Evolutionary conservation across 2,329 filamentous ascomycete species (phyloP), one percentile per base, ranked within the genome.

Genomic region (Fonsecaea monophora): DNA sequence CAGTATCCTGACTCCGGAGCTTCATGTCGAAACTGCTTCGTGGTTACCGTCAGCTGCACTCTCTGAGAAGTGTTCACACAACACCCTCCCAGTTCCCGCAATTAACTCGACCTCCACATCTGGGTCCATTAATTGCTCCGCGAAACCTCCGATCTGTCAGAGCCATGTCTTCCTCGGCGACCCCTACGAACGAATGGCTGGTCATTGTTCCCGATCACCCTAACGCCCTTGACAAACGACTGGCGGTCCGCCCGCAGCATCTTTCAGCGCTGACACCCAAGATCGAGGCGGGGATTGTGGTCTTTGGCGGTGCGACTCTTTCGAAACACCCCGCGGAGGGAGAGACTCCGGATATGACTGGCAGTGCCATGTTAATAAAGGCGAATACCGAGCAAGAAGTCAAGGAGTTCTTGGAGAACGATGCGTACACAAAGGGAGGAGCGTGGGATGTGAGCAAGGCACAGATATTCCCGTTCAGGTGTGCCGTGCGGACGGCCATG

Each of bases 401-500:
- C 1, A 76, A 89, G 48, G 85, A 90, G 72, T 75, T 85, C 60
- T 77, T 97, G 55, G 86, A 85, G 77, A 83, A 86, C 57, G 93
- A 97, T 80, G 81, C 93, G 9, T 97, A 96, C 79, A 82, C 84
- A 9, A 84, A 80, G 67, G 83, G 79, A 53, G 91, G 89, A 0
- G 92, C 96, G 8, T 97, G 93, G 93, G 92, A 97, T 81, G 75
- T 90, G 66, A 85, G 89, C 40, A 90, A 90, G 73, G 87, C 77
- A 69, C 73, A 80, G 73, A 77, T 82, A 15, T 63, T 32, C 35
- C 68, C 71, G 12, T 73, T 74, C 62, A 69, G 45, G 53, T 67
- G 63, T 68, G 72, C 71, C 4, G 66, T 74, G n/a, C 70, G 72
- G 64, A 68, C 69, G 30, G 64, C 70, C 18, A 37, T 71, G 65